phyloP scores from a whole-genome alignment of 345 rosid species.

The Xanthoceras sorbifolium region DNA sequence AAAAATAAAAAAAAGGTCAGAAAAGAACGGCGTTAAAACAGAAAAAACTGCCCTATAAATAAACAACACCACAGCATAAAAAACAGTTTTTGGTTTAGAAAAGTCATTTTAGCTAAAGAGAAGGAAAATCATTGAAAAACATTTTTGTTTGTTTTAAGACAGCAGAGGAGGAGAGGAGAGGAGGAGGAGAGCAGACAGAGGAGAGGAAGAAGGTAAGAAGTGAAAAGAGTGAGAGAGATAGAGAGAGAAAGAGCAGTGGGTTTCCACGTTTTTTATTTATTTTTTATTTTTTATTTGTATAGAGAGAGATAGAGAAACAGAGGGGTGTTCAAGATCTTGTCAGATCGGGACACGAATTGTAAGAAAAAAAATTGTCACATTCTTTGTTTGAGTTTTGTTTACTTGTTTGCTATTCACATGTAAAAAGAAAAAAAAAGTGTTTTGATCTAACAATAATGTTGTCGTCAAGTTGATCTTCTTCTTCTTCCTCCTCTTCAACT shows the following conservation, averaged over 20 bases:
- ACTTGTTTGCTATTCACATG: not conserved
- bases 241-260: not conserved
- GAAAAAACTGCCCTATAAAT: slow-evolving; percentile 39
- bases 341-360: slow-evolving; percentile 49
- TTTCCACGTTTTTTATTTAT: not conserved
- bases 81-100: slow-evolving; percentile 14
- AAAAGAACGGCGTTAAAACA: slow-evolving; percentile 28
- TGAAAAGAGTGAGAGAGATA: slow-evolving; percentile 32
- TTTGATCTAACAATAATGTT: slow-evolving; percentile 33
- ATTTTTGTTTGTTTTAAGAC: slow-evolving; percentile 27
- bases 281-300: not conserved
- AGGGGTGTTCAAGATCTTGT: slow-evolving; percentile 41
- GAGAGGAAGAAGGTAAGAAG: slow-evolving; percentile 1
- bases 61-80: slow-evolving; percentile 28
- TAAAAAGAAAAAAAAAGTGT: slow-evolving; percentile 1
- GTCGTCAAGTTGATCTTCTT: not conserved
- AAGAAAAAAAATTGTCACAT: slow-evolving; percentile 30
- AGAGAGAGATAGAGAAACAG: slow-evolving; percentile 27
- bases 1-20: not conserved
- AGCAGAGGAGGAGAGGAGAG: slow-evolving; percentile 23
- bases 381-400: slow-evolving; percentile 12
- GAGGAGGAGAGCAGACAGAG: not conserved
- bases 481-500: not conserved
- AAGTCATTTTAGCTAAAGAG: slow-evolving; percentile 30
- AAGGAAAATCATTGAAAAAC: slow-evolving; percentile 25